A percentile compares a stretch with the other conserved stretches of the same genome.
Evolutionary conservation across 768 basidiomycete species (phyloP).

Genomic region (Termitomyces sp.): DNA sequence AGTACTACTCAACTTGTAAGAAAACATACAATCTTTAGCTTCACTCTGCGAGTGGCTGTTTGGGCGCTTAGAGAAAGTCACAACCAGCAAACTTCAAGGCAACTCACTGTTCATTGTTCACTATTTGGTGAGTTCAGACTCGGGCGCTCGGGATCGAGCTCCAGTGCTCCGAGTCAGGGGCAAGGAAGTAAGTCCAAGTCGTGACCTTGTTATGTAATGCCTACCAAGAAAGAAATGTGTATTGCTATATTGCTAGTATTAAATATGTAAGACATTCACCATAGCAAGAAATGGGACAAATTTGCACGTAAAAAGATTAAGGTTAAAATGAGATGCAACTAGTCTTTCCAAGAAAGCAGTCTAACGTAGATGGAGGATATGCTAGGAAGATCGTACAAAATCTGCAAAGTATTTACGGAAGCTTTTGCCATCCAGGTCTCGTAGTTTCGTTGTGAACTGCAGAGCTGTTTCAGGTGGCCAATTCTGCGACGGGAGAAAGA

Average conservation of each 20-base stretch:
- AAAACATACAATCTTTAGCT: slow-evolving; percentile 41
- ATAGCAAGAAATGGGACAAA: slow-evolving; percentile 2
- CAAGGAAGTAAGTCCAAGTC: neutral
- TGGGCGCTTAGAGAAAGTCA: neutral
- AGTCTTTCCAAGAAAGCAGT: slow-evolving; percentile 8
- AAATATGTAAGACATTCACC: neutral
- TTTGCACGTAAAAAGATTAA: slow-evolving; percentile 4
- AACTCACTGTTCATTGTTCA: slow-evolving; percentile 3
- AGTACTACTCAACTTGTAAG: slow-evolving; percentile 5
- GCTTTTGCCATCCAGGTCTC: slow-evolving; percentile 64
- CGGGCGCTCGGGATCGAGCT: too few species aligned
- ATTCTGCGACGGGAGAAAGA: slow-evolving; percentile 83
- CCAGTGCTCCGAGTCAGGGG: too few species aligned
- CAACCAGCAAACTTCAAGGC: neutral
- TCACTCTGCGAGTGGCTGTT: slow-evolving; percentile 31
- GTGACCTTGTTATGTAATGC: neutral
- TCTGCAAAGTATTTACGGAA: slow-evolving; percentile 89
- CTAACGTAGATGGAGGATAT: slow-evolving; percentile 6
- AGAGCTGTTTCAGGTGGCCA: slow-evolving; percentile 68
- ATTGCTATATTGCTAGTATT: too few species aligned
- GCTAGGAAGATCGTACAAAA: slow-evolving; percentile 68
- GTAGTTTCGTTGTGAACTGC: slow-evolving; percentile 73
- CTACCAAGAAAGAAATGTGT: too few species aligned
- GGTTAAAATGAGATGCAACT: slow-evolving; percentile 1
- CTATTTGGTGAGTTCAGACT: neutral